These are phyloP conservation scores for Akanthomyces uredinophilus DNA, from an alignment of 2,329 filamentous ascomycete genomes.

Conservation along the genomic window DNA sequence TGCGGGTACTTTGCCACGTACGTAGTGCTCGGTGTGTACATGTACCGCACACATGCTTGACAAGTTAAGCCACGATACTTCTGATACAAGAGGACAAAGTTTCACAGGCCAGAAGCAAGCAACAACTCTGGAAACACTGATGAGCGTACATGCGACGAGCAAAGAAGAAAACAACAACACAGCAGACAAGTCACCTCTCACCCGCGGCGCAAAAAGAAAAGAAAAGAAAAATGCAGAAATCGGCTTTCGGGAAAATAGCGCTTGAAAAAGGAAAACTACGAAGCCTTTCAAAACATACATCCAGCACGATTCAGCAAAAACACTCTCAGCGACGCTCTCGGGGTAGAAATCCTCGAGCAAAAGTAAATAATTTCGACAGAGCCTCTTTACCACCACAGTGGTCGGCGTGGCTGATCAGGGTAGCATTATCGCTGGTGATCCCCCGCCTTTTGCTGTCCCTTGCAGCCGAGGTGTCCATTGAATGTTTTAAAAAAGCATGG, in stretches of 20 bases:
- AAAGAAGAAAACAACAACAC: background rate
- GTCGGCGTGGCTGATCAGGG: background rate
- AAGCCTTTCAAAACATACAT: background rate
- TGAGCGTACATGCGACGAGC: too few relatives aligned
- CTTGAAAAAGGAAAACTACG: background rate
- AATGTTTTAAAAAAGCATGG: background rate
- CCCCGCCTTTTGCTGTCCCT: background rate
- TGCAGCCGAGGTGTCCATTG: background rate
- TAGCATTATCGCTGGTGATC: background rate
- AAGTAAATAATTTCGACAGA: background rate
- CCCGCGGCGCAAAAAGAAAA: background rate
- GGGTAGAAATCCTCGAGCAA: background rate
- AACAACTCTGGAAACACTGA: background rate
- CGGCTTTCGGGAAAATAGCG: background rate
- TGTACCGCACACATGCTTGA: too few relatives aligned
- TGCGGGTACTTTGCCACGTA: background rate
- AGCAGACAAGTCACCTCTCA: background rate
- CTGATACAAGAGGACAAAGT: background rate
- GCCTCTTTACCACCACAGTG: background rate
- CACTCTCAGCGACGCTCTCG: too few relatives aligned
- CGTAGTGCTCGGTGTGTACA: too few relatives aligned
- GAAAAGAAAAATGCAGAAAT: background rate
- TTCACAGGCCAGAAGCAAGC: background rate
- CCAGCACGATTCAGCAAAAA: background rate
- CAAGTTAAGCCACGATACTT: too few relatives aligned